Evolutionary conservation across 2,329 filamentous ascomycete species (phyloP), one percentile per base, ranked within the genome.

Genomic region (Orbilia oligospora): DNA sequence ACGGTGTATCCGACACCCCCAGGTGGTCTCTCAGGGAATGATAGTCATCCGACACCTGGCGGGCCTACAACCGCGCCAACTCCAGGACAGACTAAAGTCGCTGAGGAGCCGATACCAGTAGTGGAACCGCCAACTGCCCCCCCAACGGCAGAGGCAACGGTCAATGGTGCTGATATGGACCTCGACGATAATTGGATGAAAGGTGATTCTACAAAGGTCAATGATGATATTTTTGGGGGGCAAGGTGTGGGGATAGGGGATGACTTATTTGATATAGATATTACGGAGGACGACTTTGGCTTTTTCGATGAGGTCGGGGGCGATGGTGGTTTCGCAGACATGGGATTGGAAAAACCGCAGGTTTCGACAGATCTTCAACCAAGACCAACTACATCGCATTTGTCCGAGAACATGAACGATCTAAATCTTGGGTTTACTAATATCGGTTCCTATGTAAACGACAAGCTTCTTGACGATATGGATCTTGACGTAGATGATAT

Each of bases 331-430:
- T 77, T 77, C 33, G 18, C 61, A 14, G 73, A 77, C 14, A 67
- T 77, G 4, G 55, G 30, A 0, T 16, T 71, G 9, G 73, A 77
- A 55, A 77, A 77, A 41, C 51, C 73, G 1, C 56, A 77, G 18
- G 61, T 51, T 33, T n/a, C 67, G 8, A 36, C 27, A n/a, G 73
- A 77, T 14, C 44, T 58, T 2, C 66, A 66, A 56, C 27, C 44
- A 20, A 71, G 73, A 22, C 73, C 73, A 18, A 44, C 61, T 9
- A 71, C 73, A 48, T 77, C 73, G 6, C 67, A 68, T 38, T 30
- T 71, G 6, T 77, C 73, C 22, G 67, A 77, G 41, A 79, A 76
- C 44, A 80, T 81, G 73, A 80, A 81, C 55, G 71, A 67, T 6
- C 56, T 77, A 49, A 70, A 70, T 36, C 46, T 76, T 58, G 66